Evolutionary conservation across 257 asterid species (phyloP), one percentile per base, ranked within the genome.

Genomic region (Rauvolfia tetraphylla): DNA sequence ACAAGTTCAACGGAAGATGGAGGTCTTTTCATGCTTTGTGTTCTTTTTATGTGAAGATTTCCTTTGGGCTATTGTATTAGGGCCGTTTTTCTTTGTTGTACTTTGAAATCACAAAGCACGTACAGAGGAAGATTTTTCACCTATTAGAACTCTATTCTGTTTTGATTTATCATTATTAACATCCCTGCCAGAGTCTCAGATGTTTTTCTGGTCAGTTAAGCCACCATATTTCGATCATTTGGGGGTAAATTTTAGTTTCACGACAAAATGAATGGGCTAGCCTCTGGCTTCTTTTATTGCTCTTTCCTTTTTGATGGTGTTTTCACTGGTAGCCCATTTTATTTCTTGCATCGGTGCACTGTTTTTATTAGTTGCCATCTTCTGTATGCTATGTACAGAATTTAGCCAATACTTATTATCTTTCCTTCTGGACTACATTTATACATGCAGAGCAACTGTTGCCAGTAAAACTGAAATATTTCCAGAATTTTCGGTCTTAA

Each of bases 401-500:
- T 17, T 53, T 8, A 20, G 25, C 25, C n/a, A 53, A 53, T 7
- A 22, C 27, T 3, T 22, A 18, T 4, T 22, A 17, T 53, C 25
- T 53, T 22, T 53, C 59, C 1, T 53, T 53, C 25, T 49, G n/a
- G 2, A 5, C 27, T 9, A 5, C 25, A 62, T 14, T 25, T 59
- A 44, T 49, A 70, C 38, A 4, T 7, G 33, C 22, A 70, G 13
- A 49, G 12, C 39, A 29, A 44, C 5, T 25, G 0, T 18, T 71
- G 46, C 41, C 7, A 71, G 25, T 46, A 44, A 71, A 71, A 48
- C 14, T 71, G 61, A 68, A 29, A 36, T 66, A n/a, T 61, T 67
- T 34, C 29, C 71, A 56, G 12, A 29, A 54, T 31, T 76, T 79
- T 76, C 75, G 22, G 75, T 66, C 74, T 38, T 41, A 65, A 38